A percentile compares a stretch with the other conserved stretches of the same genome.
These are phyloP conservation scores for Luzula sylvatica DNA, from an alignment of 176 grass and related monocot genomes.

Conservation along the genomic window DNA sequence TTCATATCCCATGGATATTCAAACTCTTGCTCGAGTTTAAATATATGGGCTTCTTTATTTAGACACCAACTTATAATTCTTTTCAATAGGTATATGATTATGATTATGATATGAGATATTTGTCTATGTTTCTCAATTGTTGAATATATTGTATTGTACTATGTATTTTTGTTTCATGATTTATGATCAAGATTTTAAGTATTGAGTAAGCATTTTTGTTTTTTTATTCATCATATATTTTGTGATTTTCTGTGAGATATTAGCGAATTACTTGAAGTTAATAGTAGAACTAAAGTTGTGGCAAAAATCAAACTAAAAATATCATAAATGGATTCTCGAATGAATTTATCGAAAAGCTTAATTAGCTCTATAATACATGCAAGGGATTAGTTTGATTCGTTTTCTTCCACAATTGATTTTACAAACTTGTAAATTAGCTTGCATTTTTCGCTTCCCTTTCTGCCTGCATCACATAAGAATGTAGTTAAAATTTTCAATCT, in stretches of 20 bases:
- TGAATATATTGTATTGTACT: constrained; percentile 16
- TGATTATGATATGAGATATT: background rate
- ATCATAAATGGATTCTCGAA: background rate
- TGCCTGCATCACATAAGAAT: constrained; percentile 32
- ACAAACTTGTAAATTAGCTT: constrained; percentile 1
- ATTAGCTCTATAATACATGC: constrained; percentile 9
- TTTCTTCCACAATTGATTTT: background rate
- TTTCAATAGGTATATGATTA: constrained; percentile 13
- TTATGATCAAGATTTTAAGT: background rate
- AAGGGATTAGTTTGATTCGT: too few species aligned
- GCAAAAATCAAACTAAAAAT: constrained; percentile 6
- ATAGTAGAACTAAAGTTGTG: background rate
- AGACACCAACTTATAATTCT: background rate
- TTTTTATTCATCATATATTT: constrained; percentile 1
- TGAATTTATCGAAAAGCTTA: background rate
- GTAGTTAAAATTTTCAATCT: constrained; percentile 6
- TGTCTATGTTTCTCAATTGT: background rate
- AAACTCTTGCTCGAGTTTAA: constrained; percentile 49
- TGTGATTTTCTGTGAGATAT: background rate
- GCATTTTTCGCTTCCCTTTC: constrained; percentile 34
- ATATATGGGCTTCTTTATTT: background rate
- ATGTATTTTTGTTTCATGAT: background rate
- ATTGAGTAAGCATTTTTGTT: background rate
- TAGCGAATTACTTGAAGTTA: background rate
- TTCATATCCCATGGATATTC: constrained; percentile 76